Percentiles rank a stretch among this genome's conserved stretches.
Conservation (phyloP, 495 filamentous ascomycete species). For the Parathielavia appendiculata region DNA sequence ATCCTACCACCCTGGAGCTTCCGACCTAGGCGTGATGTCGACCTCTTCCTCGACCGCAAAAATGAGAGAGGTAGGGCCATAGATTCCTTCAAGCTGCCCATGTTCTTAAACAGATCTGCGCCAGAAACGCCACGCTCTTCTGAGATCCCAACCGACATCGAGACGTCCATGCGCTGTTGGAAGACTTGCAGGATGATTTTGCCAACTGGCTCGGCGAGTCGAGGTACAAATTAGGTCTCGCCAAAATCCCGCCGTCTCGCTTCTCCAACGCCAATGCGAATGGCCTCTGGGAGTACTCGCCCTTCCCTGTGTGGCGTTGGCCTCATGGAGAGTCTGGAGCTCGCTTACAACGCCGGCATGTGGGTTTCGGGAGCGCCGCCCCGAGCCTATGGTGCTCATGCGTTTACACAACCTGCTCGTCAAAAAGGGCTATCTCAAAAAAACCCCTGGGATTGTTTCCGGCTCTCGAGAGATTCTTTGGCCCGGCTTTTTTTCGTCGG, state of each 20-base stretch:
- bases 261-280: conserved; percentile 41
- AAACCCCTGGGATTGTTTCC: conserved; percentile 24
- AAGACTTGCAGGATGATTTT: conserved; percentile 32
- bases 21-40: conserved; percentile 39
- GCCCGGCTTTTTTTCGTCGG: conserved; percentile 26
- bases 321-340: conserved; percentile 38
- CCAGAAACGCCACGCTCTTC: neutral
- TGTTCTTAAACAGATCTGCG: too few relatives aligned
- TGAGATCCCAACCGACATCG: conserved; percentile 10
- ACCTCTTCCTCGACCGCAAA: conserved; percentile 40
- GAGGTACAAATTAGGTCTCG: conserved; percentile 37
- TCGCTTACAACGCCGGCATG: conserved; percentile 32
- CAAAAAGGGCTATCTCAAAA: conserved; percentile 34
- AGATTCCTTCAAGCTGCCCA: conserved; percentile 21
- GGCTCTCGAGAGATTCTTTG: conserved; percentile 4
- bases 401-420: conserved; percentile 48
- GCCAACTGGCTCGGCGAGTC: conserved; percentile 41
- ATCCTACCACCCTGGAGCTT: conserved; percentile 30
- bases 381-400: conserved; percentile 16
- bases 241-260: conserved; percentile 37
- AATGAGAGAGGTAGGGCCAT: conserved; percentile 22
- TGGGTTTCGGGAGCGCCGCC: conserved; percentile 32
- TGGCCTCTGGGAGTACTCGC: conserved; percentile 49
- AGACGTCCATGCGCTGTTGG: neutral
- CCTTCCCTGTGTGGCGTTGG: conserved; percentile 47